Evolutionary conservation across 768 basidiomycete genomes (phyloP), one percentile per base, ranked within the genome.

Genomic region (Tephrocybe sp.): DNA sequence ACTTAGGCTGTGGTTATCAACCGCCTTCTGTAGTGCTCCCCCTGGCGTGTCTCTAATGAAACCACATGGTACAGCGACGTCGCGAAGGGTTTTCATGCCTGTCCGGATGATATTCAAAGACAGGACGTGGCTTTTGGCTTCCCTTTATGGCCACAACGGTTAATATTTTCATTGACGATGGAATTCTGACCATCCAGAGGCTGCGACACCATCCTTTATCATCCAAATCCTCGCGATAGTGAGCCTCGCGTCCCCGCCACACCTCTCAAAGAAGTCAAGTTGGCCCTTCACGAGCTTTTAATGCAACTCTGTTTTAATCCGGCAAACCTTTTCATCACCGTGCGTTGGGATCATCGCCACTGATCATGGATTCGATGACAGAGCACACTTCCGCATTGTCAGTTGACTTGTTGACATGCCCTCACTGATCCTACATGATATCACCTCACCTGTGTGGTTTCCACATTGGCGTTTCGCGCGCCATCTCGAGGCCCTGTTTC

Each of bases 121-220:
- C 26, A 46, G 34, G 32, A 38, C 38, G 19, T 50, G 38, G 33
- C 40, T 38, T 54, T 35, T 17, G 17, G 22, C 35, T 49, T 22
- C 53, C 49, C 12, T 40, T 43, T 54, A 31, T 48, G 23, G 45
- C n/a, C 31, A 30, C 13, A 45, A 35, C 35, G 23, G n/a, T 32
- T 26, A 33, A 43, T 16, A 26, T 26, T 38, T 13, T 17, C 35
- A 54, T 55, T 49, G 49, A 47, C 43, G 53, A 39, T 45, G 35
- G 49, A 36, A 26, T 38, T 36, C 16, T 26, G 31, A 48, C 51
- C 33, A 39, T 40, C 39, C 49, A 45, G 41, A 35, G 10, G 14
- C 38, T 31, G 49, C 45, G 35, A 47, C 12, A 19, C 36, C 22
- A 47, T 31, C 26, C 49, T 55, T 51, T 55, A 55, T 55, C 54